Conservation (phyloP, 768 basidiomycete species). For the Bullera alba region DNA sequence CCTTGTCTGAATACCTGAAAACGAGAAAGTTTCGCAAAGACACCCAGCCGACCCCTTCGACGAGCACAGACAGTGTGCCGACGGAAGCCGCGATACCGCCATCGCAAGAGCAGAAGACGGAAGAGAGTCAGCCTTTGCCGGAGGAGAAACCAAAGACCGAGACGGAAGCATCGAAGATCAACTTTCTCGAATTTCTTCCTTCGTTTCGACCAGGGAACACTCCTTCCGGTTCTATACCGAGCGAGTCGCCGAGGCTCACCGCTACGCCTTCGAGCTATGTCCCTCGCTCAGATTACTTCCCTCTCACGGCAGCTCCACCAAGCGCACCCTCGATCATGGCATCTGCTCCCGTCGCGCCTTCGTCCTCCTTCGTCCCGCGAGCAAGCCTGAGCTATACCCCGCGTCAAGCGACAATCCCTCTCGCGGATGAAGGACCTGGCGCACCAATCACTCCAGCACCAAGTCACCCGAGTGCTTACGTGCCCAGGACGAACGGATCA, state of each 20-base stretch:
- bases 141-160: slow-evolving; percentile 4
- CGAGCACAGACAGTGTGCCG: neutral
- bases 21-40: slow-evolving; percentile 28
- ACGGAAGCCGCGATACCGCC: neutral
- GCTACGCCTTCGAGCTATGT: slow-evolving; percentile 8
- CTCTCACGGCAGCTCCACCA: slow-evolving; percentile 6
- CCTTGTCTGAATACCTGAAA: slow-evolving; percentile 31
- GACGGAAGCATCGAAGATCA: slow-evolving; percentile 5
- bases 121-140: neutral
- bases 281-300: slow-evolving; percentile 23
- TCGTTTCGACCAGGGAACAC: neutral
- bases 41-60: neutral
- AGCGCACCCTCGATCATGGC: slow-evolving; percentile 5
- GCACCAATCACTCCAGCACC: no score
- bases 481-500: no score
- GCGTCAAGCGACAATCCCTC: no score
- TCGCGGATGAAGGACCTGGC: no score
- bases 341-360: neutral
- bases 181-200: slow-evolving; percentile 17
- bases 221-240: neutral
- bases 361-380: slow-evolving; percentile 11
- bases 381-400: slow-evolving; percentile 2
- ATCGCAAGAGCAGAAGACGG: neutral
- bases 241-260: slow-evolving; percentile 4
- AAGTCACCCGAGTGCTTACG: no score